Evolutionary conservation across 768 basidiomycete genomes (phyloP).

Genomic region (Aureoboletus auriporus): DNA sequence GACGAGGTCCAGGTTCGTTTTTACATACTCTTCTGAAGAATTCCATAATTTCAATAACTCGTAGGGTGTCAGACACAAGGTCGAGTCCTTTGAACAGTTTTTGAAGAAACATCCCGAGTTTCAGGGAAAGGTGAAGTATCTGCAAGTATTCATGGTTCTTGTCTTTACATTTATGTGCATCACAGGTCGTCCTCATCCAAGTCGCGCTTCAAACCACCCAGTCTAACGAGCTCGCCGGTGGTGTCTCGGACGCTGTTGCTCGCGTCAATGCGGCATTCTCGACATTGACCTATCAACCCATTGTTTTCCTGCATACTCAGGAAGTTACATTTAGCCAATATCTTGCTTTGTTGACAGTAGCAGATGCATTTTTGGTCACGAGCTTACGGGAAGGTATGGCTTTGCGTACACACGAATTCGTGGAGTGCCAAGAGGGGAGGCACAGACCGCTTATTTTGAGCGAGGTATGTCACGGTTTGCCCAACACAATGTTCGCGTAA

Average conservation of each 20-base stretch:
- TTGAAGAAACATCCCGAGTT: constrained; percentile 76
- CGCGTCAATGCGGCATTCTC: constrained; percentile 82
- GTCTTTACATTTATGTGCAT: background rate
- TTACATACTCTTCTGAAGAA: background rate
- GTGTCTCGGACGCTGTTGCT: constrained; percentile 67
- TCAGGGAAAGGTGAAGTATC: constrained; percentile 56
- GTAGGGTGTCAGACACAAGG: constrained; percentile 76
- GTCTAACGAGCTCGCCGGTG: constrained; percentile 68
- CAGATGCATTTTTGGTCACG: constrained; percentile 82
- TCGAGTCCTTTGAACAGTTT: constrained; percentile 80
- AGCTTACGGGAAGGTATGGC: constrained; percentile 90
- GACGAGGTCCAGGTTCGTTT: constrained; percentile 63
- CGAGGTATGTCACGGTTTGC: constrained; percentile 46
- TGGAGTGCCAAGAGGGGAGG: constrained; percentile 75
- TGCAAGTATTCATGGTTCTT: background rate
- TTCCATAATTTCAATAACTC: background rate
- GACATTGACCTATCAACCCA: constrained; percentile 81
- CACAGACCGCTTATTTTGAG: constrained; percentile 73
- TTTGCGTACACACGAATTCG: constrained; percentile 72
- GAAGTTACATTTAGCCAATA: constrained; percentile 86
- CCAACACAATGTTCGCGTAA: background rate
- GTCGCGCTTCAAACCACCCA: constrained; percentile 82
- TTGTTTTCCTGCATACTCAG: constrained; percentile 81
- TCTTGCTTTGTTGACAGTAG: constrained; percentile 73
- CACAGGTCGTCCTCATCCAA: constrained; percentile 78